Conservation (phyloP, 179 eudicot genomes). For the Nepenthes alata region DNA sequence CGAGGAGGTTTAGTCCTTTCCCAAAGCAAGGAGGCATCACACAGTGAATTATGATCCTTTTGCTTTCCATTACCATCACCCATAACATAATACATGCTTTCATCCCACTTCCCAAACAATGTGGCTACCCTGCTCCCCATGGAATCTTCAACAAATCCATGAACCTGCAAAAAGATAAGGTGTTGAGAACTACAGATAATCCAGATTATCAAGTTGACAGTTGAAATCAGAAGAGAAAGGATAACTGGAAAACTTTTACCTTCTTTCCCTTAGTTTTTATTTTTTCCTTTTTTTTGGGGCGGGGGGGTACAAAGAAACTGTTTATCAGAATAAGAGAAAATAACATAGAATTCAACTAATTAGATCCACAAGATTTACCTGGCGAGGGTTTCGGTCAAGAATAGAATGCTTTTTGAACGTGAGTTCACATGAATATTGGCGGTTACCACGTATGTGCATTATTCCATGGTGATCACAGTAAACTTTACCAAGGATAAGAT, state of each 20-base stretch:
- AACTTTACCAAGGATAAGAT: slow-evolving; percentile 77
- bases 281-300: no score
- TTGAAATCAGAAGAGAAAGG: no score
- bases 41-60: slow-evolving; percentile 27
- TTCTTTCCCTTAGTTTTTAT: no score
- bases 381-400: slow-evolving; percentile 81
- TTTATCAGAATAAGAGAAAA: no score
- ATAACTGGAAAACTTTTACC: no score
- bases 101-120: slow-evolving; percentile 77
- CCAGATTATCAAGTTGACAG: no score
- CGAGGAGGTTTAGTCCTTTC: slow-evolving; percentile 41
- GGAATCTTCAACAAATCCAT: slow-evolving; percentile 71
- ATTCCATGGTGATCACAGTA: slow-evolving; percentile 88
- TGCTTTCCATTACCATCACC: slow-evolving; percentile 47
- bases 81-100: slow-evolving; percentile 41
- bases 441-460: slow-evolving; percentile 75
- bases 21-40: slow-evolving; percentile 55
- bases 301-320: no score
- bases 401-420: slow-evolving; percentile 82
- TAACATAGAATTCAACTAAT: no score
- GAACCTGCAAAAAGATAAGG: slow-evolving; percentile 33
- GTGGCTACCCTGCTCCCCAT: slow-evolving; percentile 52
- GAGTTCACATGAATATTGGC: slow-evolving; percentile 72
- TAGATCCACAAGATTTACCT: slow-evolving; percentile 31
- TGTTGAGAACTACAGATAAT: no score